phyloP scores from a whole-genome alignment of 345 rosid genomes.

The Viola odorata region DNA sequence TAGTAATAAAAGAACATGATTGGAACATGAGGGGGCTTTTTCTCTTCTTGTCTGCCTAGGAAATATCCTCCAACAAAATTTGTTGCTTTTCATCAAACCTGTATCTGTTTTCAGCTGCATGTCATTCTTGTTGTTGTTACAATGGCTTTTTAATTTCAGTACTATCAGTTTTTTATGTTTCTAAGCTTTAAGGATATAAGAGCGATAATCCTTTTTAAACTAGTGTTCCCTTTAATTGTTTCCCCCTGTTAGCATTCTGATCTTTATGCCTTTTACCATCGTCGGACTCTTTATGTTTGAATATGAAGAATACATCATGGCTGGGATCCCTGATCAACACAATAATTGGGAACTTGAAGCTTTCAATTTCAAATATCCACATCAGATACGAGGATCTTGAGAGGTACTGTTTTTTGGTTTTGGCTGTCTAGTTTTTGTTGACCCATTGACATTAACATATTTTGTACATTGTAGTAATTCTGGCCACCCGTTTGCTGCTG shows the following conservation, averaged over 20 bases:
- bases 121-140: no score
- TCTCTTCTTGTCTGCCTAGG: no score
- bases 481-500: conserved; percentile 85
- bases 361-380: conserved; percentile 94
- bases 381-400: conserved; percentile 96
- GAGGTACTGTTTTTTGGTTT: conserved; percentile 41
- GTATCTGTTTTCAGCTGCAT: no score
- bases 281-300: conserved; percentile 22
- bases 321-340: conserved; percentile 92
- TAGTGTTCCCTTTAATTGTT: no score
- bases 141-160: no score
- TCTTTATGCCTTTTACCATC: conserved; percentile 15
- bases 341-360: conserved; percentile 89
- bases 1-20: no score
- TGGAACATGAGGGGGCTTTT: no score
- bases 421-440: not conserved
- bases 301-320: conserved; percentile 87
- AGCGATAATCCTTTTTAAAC: no score
- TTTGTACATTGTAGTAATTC: conserved; percentile 58
- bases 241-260: not conserved
- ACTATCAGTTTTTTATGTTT: no score
- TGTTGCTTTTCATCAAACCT: no score
- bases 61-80: no score
- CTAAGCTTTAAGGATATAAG: no score
- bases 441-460: not conserved